Base-by-base conservation (phyloP, 1,139 yeast genomes). In the Candida tropicalis region DNA sequence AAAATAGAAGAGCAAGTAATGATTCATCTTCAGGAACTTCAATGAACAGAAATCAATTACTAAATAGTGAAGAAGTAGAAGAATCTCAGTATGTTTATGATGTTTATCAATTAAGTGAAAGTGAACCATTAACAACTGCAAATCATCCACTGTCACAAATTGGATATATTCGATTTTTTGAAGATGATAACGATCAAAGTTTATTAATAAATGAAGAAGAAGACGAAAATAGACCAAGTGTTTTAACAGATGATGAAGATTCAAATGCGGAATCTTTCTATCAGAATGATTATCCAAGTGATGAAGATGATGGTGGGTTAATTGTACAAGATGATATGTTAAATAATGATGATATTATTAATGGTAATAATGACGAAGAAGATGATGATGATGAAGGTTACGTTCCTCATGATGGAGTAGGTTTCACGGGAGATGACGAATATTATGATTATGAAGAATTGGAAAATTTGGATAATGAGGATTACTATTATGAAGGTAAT, bases 271-370 rank as follows among this genome's bases (percentile, higher is more conserved):
- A 93, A 63, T 90, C 87, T 48, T 91, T 83, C 56, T 93, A 93
- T 60, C 82, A 83, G 56, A 93, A 93, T 63, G 98, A 93, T 58
- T 93, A 93, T 57, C 99, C 99, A 0, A 96, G 89, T 43, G 96
- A 89, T 57, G 97, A 88, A 54, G 93, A 86, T 56, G 87, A 79
- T 4, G 73, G 67, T 2, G 65, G 59, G 0, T 55, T 46, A 31
- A 48, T 50, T 35, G 54, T 52, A 11, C 20, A 28, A n/a, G 26
- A 37, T 15, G 31, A 31, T 12, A 11, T 15, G 10, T 54, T 48
- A 25, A 51, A 52, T 31, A 57, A 51, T n/a, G 46, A 46, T 6
- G 49, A 45, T 11, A 56, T 50, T 25, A 49, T 52, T 28, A 57
- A 27, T 23, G 22, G 15, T 5, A 54, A 49, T 25, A 52, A 51